Evolutionary conservation across 495 filamentous ascomycete species (phyloP), one percentile per base, ranked within the genome.

Genomic region (Trichocladium uniseriatum): DNA sequence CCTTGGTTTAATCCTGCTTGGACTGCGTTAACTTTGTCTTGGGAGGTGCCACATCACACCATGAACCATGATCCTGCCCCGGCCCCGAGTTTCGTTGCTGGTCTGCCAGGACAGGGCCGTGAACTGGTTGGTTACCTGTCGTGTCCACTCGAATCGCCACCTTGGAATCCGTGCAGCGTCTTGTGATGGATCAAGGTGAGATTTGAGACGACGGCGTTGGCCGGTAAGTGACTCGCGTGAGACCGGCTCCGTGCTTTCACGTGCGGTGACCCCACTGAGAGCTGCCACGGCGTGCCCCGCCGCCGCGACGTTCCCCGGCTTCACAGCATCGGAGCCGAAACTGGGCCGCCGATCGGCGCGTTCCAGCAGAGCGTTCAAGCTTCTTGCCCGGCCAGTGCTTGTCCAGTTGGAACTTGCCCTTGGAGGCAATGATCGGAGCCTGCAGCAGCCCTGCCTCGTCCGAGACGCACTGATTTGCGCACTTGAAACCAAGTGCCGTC

Each of bases 401-500:
- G 43, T 54, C 51, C 32, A 34, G 16, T 54, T 22, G 22, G 34
- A 20, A 38, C 39, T 53, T 54, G 44, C 57, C 48, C 28, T 48
- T 52, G 28, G 24, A 15, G 44, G 57, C 19, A 60, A 57, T 44
- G 57, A 60, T 60, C 51, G n/a, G 57, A 54, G 29, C 5, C 3
- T 10, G 31, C 18, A 22, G 21, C 41, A 54, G 43, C 51, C 42
- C 15, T 41, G 36, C 43, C 27, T 39, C 42, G 43, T 32, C 42
- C 44, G 48, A 22, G 34, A 43, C 7, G 22, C 37, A 49, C 20
- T 54, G 48, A 55, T 48, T 38, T 44, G 27, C 43, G 34, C 28
- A 45, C 38, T 31, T 53, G 55, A 51, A 51, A 47, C 54, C 42
- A 9, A 20, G 8, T 8, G 24, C 24, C 24, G 24, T 27, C 24